Base-by-base conservation (phyloP, 768 basidiomycete species). In the Mycena vulgaris region DNA sequence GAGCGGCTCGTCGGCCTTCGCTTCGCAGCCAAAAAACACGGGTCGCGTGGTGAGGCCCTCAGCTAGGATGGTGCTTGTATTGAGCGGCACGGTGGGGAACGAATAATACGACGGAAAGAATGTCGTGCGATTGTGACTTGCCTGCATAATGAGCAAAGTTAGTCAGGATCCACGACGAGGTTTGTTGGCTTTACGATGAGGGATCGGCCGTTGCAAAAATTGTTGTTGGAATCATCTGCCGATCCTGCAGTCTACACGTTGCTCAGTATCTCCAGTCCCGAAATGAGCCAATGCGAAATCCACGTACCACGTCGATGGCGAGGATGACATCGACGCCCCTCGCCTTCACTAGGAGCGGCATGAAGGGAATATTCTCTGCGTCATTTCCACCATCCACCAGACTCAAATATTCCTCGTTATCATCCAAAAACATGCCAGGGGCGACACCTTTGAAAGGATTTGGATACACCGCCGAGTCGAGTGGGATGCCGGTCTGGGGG, bases 11-110 rank as follows among this genome's bases (percentile, higher is more conserved):
- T 19, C 2, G 25, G 40, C 67, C 35, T 74, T 67, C 37, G 69
- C 71, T 9, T 81, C 70, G 72, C 86, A 87, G 6, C 86, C 87
- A 71, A 87, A 87, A 77, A 88, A 86, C 14, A 83, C 84, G 11
- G 85, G 85, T 7, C 80, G 78, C 0, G 67, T 57, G 33, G 75
- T 81, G 30, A 86, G 78, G 55, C 80, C 81, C 52, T 81, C 79
- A 17, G 80, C 76, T 28, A 78, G 70, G 59, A 84, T 84, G 25
- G 75, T 76, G 25, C 19, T 65, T 0, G 69, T 19, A 8, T 75
- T 58, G 8, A 66, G 75, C 0, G 83, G 80, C 7, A 82, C 77
- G n/a, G 75, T 42, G 33, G 82, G 78, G 74, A 81, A 79, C n/a
- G n/a, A n/a, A n/a, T n/a, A n/a, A n/a, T n/a, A n/a, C n/a, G n/a